Percentiles rank a stretch among this genome's conserved stretches.
Evolutionary conservation across 352 stramenopile genomes (phyloP).

Genomic region (Phytophthora parvispora): DNA sequence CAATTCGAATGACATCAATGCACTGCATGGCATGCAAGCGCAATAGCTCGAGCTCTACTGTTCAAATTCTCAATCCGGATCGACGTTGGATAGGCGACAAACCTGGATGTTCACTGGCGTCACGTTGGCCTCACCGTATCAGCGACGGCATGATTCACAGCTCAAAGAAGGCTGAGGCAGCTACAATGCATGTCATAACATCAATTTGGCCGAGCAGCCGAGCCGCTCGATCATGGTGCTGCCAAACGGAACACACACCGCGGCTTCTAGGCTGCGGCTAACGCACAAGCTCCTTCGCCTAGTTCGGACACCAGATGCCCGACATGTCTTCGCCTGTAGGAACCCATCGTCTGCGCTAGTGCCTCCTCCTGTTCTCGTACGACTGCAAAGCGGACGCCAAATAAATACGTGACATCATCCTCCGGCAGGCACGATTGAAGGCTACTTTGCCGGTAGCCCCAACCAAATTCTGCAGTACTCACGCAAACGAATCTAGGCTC

Average conservation of each 20-base stretch:
- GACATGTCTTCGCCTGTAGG: slow-evolving; percentile 1
- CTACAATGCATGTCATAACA: neutral
- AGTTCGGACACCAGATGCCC: slow-evolving; percentile 37
- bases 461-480: too few relatives aligned
- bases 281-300: neutral
- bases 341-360: neutral
- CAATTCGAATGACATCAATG: neutral
- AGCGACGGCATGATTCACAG: neutral
- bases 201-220: too few relatives aligned
- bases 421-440: slow-evolving; percentile 9
- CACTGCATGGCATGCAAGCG: neutral
- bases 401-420: slow-evolving; percentile 10
- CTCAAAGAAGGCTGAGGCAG: neutral
- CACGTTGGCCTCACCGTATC: neutral
- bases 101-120: neutral
- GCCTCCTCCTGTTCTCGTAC: neutral
- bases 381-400: neutral
- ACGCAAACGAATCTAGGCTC: slow-evolving; percentile 2
- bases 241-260: too few relatives aligned
- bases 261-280: too few relatives aligned
- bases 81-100: neutral
- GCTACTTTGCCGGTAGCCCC: neutral
- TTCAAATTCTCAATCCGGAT: neutral
- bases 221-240: too few relatives aligned
- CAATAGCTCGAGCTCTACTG: neutral